These are phyloP conservation scores for Ottelia alismoides DNA, from an alignment of 106 monocot species.

Conservation along the genomic window DNA sequence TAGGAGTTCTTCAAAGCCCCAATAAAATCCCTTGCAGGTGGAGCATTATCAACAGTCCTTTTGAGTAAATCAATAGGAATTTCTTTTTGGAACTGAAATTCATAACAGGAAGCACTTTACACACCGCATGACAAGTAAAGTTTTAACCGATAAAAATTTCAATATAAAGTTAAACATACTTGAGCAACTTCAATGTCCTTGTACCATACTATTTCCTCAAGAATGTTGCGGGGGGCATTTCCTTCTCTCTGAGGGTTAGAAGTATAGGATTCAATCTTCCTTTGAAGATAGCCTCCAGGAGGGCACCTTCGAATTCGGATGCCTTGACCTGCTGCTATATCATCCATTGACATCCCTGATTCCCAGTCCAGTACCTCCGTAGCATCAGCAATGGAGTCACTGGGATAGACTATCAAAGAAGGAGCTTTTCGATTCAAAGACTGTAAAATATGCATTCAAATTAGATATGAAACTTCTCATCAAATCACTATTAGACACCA, in stretches of 20 bases:
- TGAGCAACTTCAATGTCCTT: constrained; percentile 59
- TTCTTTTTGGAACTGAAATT: constrained; percentile 59
- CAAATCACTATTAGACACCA: too few species aligned
- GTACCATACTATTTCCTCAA: constrained; percentile 85
- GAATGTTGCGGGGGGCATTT: constrained; percentile 66
- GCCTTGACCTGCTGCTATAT: constrained; percentile 44
- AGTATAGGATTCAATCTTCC: too few species aligned
- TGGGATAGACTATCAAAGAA: background rate
- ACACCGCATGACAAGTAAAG: constrained; percentile 1
- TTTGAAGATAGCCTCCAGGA: too few species aligned
- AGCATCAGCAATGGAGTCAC: constrained; percentile 29
- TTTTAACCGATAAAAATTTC: too few species aligned
- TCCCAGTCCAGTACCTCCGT: constrained; percentile 30
- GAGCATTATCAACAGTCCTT: constrained; percentile 44
- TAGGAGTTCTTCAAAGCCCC: constrained; percentile 53
- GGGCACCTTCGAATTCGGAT: constrained; percentile 66
- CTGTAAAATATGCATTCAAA: too few species aligned
- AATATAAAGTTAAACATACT: constrained; percentile 21
- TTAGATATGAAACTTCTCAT: too few species aligned
- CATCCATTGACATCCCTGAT: constrained; percentile 22
- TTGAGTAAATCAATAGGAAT: constrained; percentile 41
- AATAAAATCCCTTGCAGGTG: constrained; percentile 80
- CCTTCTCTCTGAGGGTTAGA: constrained; percentile 31
- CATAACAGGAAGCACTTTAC: background rate
- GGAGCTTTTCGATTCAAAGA: too few species aligned